Conservation (phyloP, 352 stramenopile genomes). For the Phytophthora palmivora region DNA sequence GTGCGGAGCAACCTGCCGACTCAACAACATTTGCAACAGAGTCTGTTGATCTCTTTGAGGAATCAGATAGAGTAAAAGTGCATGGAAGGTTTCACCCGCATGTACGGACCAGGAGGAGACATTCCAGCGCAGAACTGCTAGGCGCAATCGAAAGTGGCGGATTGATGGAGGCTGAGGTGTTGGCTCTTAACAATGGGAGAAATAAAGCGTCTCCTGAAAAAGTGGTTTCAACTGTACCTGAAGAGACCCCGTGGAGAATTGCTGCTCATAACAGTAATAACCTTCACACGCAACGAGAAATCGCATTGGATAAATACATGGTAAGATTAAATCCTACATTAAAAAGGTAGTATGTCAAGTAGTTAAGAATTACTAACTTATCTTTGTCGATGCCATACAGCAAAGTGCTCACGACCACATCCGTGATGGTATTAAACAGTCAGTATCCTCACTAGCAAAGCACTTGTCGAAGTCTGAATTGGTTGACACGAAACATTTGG, state of each 20-base stretch:
- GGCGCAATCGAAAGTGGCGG: slow-evolving; percentile 67
- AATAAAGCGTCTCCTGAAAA: slow-evolving; percentile 22
- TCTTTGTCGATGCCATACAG: slow-evolving; percentile 38
- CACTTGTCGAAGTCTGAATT: slow-evolving; percentile 34
- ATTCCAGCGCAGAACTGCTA: slow-evolving; percentile 72
- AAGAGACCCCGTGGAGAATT: slow-evolving; percentile 36
- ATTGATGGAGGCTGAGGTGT: slow-evolving; percentile 46
- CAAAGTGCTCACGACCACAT: slow-evolving; percentile 71
- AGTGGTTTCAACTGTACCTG: slow-evolving; percentile 23
- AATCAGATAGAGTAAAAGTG: slow-evolving; percentile 34
- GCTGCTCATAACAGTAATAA: slow-evolving; percentile 36
- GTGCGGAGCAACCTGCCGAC: slow-evolving; percentile 17
- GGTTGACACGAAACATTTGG: slow-evolving; percentile 53
- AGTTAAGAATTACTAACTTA: slow-evolving; percentile 8
- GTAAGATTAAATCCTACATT: slow-evolving; percentile 40
- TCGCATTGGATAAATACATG: slow-evolving; percentile 78
- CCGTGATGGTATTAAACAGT: slow-evolving; percentile 56
- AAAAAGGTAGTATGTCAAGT: neutral
- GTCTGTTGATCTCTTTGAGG: slow-evolving; percentile 35
- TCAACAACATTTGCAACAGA: slow-evolving; percentile 17
- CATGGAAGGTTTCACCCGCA: slow-evolving; percentile 19
- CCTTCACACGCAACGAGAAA: slow-evolving; percentile 60
- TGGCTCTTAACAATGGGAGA: slow-evolving; percentile 31
- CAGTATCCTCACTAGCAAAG: slow-evolving; percentile 41
- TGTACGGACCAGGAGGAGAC: slow-evolving; percentile 34